Base-by-base conservation (phyloP, 2,329 filamentous ascomycete species). In the Fusarium proliferatum region DNA sequence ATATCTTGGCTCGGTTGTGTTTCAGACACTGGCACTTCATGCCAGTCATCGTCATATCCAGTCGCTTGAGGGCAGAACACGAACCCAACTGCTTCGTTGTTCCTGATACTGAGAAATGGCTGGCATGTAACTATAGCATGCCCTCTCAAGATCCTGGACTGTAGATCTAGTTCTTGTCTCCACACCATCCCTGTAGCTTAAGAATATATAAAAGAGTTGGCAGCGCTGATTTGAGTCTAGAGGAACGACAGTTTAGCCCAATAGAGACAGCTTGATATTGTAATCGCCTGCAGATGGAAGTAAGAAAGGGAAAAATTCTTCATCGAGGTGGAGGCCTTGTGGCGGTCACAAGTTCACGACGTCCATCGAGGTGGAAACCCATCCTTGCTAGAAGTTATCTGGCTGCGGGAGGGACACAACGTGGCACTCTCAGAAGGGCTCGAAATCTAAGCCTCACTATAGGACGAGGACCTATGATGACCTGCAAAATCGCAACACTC, bases 301-400 rank as follows among this genome's bases (percentile, higher is more conserved):
- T 52, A 76, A 65, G 26, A 56, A 41, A 23, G 38, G 49, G 33
- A 30, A 74, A 71, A 67, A 55, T 64, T 77, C 67, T 77, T 77
- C 71, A 76, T 76, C 69, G 75, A 76, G 57, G 74, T 78, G 76
- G 76, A 78, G 73, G 73, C 56, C 62, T 63, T 61, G 63, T 77
- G 75, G 76, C 75, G 74, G 75, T 72, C 66, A 76, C 67, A 43
- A 68, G 41, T 48, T 58, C 55, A 49, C 39, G 61, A 65, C 72
- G 76, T 53, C 70, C 72, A 77, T 66, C 70, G 69, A 74, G 72
- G 75, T 76, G 75, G 75, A 77, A 77, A 72, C 64, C 60, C 57
- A 66, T 61, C 74, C 74, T 69, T 65, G 64, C 64, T 59, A 43
- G 39, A 64, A 49, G 61, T 59, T 61, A 62, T 73, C 62, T 51